Evolutionary conservation across 495 filamentous ascomycete genomes (phyloP), one percentile per base, ranked within the genome.

Genomic region (Podospora pseudopauciseta): DNA sequence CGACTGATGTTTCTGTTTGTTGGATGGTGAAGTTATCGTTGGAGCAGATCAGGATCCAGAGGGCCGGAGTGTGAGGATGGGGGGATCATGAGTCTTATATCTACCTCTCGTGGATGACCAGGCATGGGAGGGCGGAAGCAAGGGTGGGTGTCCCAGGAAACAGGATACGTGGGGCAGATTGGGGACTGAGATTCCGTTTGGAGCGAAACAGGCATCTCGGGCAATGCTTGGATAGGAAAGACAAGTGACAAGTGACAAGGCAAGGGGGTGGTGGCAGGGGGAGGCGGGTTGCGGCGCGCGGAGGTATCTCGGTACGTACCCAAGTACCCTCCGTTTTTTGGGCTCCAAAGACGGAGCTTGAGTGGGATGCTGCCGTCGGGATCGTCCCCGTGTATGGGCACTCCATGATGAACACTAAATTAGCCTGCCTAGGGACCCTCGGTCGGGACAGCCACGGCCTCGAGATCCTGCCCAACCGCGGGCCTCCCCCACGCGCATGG

Each of bases 81-180:
- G 56, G 56, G 15, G 7, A 18, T 20, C 15, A 23, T 27, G 26
- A 59, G 56, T 59, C 56, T 27, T 59, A 58, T 26, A 20, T 62
- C 13, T 62, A 62, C 32, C 30, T 34, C 30, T 49, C 26, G 27
- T 32, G 60, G 60, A n/a, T n/a, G 27, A 62, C 60, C 19, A 34
- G 60, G 60, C 16, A 34, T 23, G 30, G 18, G 30, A 28, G 30
- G 26, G 60, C 60, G 60, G 60, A 59, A 11, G 60, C 60, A 30
- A 28, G 60, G 60, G 60, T 62, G 60, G 23, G 60, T 26, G 60
- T 62, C 60, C 60, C 60, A 62, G 60, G 60, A 34, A 62, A 62
- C 60, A 62, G 60, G 60, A 62, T 62, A 19, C 60, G 60, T 62
- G 60, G 60, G 60, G 60, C 60, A 62, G 60, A 62, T 62, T 62